Evolutionary conservation across 106 monocot species (phyloP), one percentile per base, ranked within the genome.

Genomic region (Triglochin maritima): DNA sequence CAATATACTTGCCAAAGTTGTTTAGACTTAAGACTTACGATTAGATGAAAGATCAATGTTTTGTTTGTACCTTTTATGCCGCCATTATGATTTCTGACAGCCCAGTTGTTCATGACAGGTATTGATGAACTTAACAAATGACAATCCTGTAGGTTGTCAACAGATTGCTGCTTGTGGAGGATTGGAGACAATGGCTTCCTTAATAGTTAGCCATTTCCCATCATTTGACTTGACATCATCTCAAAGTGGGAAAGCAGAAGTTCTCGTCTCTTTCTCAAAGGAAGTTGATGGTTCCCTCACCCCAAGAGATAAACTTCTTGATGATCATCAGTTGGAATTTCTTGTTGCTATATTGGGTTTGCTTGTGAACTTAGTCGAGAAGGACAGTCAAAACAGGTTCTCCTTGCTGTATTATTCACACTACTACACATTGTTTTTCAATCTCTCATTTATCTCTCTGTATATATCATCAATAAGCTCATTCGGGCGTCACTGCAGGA

Each of bases 321-420:
- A 67, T 73, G 98, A 86, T 71, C 84, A 84, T 63, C 82, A 84
- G 71, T 67, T 99, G 64, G 92, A 99, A 77, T 91, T 99, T 76
- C 84, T 99, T 63, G 98, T 99, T 66, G 92, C 86, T 63, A 92
- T 99, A 65, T 81, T 99, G 80, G 98, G 98, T 48, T 86, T 99
- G 76, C 84, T 99, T 65, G 98, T 99, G 44, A 99, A 99, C 78
- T 84, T 99, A 75, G 92, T 99, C 48, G 98, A 99, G 82, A 99
- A 92, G 69, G 98, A 99, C 69, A 83, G 75, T 71, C 73, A 47
- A 62, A 99, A 99, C 79, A 99, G 98, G 98, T 90, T 72, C 60
- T 49, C 9, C 29, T 67, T 8, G 6, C 56, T 16, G 48, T 52
- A n/a, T 48, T 74, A 67, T 46, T 49, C 11, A 4, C 16, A 17